phyloP scores from a whole-genome alignment of 495 filamentous ascomycete species.

The Viridothelium virens region DNA sequence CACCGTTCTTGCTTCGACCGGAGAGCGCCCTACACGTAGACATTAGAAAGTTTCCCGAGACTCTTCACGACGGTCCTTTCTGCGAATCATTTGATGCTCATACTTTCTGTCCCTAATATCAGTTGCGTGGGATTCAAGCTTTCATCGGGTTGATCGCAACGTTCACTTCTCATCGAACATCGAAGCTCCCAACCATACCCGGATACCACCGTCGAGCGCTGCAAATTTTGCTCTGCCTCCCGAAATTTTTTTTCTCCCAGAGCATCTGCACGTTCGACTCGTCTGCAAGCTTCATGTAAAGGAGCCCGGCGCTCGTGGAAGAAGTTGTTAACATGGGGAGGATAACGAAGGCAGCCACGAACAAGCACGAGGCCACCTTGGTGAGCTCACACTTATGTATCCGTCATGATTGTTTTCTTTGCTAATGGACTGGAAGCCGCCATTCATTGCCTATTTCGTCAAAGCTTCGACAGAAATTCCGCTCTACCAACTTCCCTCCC shows the following conservation, averaged over 20 bases:
- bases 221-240: too few species aligned
- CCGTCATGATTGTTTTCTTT: constrained; percentile 12
- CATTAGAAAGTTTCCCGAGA: not conserved
- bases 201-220: not conserved
- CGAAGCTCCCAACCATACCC: not conserved
- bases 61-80: not conserved
- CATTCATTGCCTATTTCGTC: constrained; percentile 75
- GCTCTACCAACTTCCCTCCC: constrained; percentile 64
- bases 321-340: constrained; percentile 61
- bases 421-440: constrained; percentile 55
- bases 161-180: not conserved
- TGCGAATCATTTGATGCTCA: not conserved
- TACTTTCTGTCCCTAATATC: not conserved
- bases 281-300: constrained; percentile 1
- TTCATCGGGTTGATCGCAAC: not conserved
- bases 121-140: not conserved
- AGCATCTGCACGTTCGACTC: not conserved
- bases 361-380: constrained; percentile 88
- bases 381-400: constrained; percentile 47
- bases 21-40: not conserved
- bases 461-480: constrained; percentile 57
- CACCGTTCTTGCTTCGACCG: constrained; percentile 11
- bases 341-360: constrained; percentile 90
- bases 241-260: too few species aligned
- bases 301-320: not conserved